Conservation (phyloP, 257 asterid species). For the Nyctanthes arbortristis region DNA sequence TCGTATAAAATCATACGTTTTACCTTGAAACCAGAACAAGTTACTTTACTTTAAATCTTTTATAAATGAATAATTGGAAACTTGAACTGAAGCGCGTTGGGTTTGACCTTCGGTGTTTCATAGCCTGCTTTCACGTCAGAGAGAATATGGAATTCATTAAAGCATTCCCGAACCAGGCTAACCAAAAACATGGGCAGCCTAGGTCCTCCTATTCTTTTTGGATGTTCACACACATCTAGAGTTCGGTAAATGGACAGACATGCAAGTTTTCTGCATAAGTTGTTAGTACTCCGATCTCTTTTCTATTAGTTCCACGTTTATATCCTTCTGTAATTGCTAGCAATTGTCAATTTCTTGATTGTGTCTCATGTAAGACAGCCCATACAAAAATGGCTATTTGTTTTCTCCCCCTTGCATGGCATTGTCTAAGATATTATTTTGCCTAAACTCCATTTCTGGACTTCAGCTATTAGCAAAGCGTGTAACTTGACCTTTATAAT, state of each 20-base stretch:
- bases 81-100: conserved; percentile 12
- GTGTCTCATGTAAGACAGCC: background rate
- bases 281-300: background rate
- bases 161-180: conserved; percentile 4
- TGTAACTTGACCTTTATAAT: background rate
- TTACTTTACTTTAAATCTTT: background rate
- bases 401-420: background rate
- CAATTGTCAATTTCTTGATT: background rate
- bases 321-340: background rate
- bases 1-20: background rate
- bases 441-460: background rate
- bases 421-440: background rate
- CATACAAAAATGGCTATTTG: background rate
- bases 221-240: background rate
- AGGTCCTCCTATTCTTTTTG: background rate
- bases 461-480: background rate
- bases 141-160: background rate
- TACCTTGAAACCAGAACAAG: background rate
- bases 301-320: background rate
- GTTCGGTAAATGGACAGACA: background rate
- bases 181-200: background rate
- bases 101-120: background rate
- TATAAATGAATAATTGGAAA: conserved; percentile 2
- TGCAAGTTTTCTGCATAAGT: background rate
- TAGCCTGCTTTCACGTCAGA: conserved; percentile 2